Evolutionary conservation across 2,329 filamentous ascomycete genomes (phyloP).

Genomic region (Beauveria rudraprayagi): DNA sequence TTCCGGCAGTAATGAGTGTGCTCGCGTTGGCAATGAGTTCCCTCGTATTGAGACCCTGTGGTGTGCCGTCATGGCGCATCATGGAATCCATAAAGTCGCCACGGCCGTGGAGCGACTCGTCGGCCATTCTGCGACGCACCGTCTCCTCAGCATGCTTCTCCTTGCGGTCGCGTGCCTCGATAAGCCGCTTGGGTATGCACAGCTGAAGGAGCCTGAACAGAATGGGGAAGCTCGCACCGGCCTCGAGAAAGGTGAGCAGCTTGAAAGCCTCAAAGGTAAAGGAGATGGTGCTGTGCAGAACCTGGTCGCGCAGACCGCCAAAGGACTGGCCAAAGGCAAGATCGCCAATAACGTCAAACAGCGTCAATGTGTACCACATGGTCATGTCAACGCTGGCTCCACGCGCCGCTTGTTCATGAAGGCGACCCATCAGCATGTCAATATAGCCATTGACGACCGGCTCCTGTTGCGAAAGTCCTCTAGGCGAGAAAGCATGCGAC

Average conservation of each 20-base stretch:
- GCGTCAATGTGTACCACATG: constrained; percentile 21
- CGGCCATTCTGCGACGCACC: neutral
- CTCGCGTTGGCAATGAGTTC: neutral
- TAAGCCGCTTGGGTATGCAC: neutral
- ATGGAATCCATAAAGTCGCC: neutral
- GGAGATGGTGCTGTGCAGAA: constrained; percentile 18
- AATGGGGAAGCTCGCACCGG: neutral
- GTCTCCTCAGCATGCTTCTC: neutral
- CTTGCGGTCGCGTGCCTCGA: neutral
- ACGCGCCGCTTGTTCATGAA: neutral
- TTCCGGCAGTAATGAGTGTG: neutral
- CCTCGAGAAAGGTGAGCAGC: neutral
- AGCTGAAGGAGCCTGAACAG: neutral
- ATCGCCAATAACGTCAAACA: constrained; percentile 23
- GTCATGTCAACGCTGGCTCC: constrained; percentile 16
- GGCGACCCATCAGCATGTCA: neutral
- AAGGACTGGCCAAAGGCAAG: constrained; percentile 22
- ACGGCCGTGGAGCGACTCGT: neutral
- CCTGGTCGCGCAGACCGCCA: constrained; percentile 16
- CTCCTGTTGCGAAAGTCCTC: neutral
- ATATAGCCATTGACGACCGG: neutral
- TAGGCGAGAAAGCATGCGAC: neutral
- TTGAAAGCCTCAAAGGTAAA: constrained; percentile 13
- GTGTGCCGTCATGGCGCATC: neutral
- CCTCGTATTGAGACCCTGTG: neutral